Conservation (phyloP, 2,329 filamentous ascomycete genomes). For the Epichloe baconii region DNA sequence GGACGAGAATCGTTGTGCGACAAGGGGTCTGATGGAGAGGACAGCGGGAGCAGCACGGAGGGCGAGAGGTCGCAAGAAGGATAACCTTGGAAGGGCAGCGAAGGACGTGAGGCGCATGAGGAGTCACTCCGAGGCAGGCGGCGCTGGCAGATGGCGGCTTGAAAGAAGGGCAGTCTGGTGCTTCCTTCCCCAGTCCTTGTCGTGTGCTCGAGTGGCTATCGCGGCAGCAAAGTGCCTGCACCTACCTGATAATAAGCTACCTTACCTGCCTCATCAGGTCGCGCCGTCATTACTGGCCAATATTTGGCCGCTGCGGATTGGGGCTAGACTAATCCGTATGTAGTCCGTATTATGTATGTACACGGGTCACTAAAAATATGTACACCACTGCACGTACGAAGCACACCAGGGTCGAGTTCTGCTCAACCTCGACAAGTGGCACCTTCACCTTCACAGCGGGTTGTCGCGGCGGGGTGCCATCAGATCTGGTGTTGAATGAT, state of each 20-base stretch:
- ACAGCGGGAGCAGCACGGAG: background rate
- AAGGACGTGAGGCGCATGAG: conserved; percentile 22
- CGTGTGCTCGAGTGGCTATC: background rate
- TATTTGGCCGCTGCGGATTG: background rate
- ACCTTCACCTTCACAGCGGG: too few species aligned
- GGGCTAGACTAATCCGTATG: too few species aligned
- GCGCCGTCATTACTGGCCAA: background rate
- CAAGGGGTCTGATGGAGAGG: background rate
- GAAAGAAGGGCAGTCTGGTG: background rate
- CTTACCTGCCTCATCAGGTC: background rate
- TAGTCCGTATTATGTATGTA: too few species aligned
- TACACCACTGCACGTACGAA: too few species aligned
- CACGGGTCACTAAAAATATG: too few species aligned
- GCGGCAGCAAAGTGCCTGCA: conserved; percentile 3
- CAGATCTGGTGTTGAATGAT: too few species aligned
- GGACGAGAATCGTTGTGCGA: conserved; percentile 10
- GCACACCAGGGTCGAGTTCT: too few species aligned
- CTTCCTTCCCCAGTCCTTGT: background rate
- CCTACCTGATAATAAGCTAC: background rate
- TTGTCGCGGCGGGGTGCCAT: too few species aligned
- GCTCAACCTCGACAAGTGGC: too few species aligned
- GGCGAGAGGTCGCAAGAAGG: conserved; percentile 18
- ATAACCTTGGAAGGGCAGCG: conserved; percentile 23
- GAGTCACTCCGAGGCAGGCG: conserved; percentile 5
- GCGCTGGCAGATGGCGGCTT: background rate